Percentiles rank a stretch among this genome's conserved stretches.
These are phyloP conservation scores for Lignosus rhinocerotis DNA, from an alignment of 1,284 basidiomycete species.

Conservation along the genomic window DNA sequence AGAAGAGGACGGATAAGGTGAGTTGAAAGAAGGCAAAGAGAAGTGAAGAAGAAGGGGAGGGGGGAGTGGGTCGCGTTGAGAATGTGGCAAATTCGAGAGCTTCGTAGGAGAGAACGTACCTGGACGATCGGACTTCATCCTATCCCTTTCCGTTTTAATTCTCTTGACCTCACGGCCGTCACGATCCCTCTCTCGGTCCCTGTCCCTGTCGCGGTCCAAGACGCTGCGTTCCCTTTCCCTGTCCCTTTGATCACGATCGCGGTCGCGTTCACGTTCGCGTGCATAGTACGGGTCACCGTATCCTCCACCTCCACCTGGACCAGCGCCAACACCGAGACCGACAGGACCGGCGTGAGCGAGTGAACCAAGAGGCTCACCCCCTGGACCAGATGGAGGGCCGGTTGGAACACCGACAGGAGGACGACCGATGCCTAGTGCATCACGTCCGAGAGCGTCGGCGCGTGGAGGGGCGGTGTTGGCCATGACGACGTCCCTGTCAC, in stretches of 20 bases:
- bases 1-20: constrained; percentile 3
- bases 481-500: constrained; percentile 30
- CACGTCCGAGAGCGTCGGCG: constrained; percentile 29
- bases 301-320: constrained; percentile 30
- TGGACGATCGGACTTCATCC: constrained; percentile 38
- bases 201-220: constrained; percentile 24
- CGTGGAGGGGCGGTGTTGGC: constrained; percentile 17
- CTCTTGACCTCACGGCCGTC: constrained; percentile 44
- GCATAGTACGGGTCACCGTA: constrained; percentile 30
- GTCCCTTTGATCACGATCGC: constrained; percentile 34
- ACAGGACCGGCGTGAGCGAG: constrained; percentile 31
- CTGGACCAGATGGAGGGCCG: constrained; percentile 24
- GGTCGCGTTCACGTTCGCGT: constrained; percentile 34
- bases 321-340: constrained; percentile 31
- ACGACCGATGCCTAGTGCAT: constrained; percentile 30
- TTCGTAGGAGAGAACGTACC: constrained; percentile 25
- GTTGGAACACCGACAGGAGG: constrained; percentile 21
- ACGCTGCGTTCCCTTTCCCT: constrained; percentile 32
- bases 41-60: background rate
- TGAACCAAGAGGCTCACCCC: constrained; percentile 25
- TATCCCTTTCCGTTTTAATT: constrained; percentile 39
- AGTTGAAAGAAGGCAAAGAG: constrained; percentile 2
- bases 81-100: constrained; percentile 13
- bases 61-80: constrained; percentile 6
- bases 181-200: constrained; percentile 30